Base-by-base conservation (phyloP, 306 rosid species). In the Cicer yamashitae region DNA sequence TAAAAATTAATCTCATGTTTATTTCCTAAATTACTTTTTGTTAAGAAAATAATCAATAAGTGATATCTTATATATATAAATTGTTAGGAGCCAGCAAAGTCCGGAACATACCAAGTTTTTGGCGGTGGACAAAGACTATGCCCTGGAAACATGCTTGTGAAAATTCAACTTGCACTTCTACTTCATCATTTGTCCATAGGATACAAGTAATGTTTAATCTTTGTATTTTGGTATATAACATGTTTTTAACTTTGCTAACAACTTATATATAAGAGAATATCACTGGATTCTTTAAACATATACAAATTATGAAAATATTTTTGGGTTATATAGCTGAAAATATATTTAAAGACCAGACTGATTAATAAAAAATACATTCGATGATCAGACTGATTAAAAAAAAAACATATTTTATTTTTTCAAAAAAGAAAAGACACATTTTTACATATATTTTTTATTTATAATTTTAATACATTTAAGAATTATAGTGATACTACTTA, bases 141-240 rank as follows among this genome's bases (percentile, higher is more conserved):
- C 56, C 83, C 83, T 0, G 86, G 88, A 48, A 88, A 82, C 74
- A 84, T 43, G 78, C 86, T 82, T 46, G 88, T 82, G 0, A 88
- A 82, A 45, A 14, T 66, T 7, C 86, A 86, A 69, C 78, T 86
- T 6, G 57, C 84, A 9, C 53, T 76, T n/a, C 30, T 84, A 6
- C 80, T 88, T 5, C 87, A 84, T 73, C 86, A 78, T 84, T 67
- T 88, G 58, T 78, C 84, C n/a, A 47, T 71, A 0, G 76, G 84
- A 75, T 88, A 80, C 71, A 75, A 72, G 90, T 84, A 74, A 61
- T 53, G n/a, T 67, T 70, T 56, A 11, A 17, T 67, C 52, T 14
- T 14, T 14, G 7, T 25, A 10, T 20, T 56, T 56, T 56, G 62
- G 10, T 56, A 56, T 20, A 9, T 9, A 56, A 17, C 10, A 18